Percentiles rank a stretch among this genome's conserved stretches.
Evolutionary conservation across 2,329 filamentous ascomycete genomes (phyloP).

Genomic region (Curvularia sp.): DNA sequence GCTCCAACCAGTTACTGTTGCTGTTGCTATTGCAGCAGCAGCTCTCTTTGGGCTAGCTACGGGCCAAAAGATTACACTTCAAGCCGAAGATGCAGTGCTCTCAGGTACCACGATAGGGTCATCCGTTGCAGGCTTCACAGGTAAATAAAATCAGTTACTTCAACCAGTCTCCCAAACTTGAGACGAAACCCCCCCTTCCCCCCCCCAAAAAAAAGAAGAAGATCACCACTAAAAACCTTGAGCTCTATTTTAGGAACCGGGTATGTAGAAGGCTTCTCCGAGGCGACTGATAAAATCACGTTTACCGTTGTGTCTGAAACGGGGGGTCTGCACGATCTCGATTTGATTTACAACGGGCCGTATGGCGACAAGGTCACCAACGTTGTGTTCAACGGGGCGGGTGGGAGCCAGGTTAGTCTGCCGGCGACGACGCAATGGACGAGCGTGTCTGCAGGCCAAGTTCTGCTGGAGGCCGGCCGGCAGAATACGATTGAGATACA

Average conservation of each 20-base stretch:
- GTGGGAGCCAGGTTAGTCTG: constrained; percentile 54
- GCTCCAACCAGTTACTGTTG: constrained; percentile 1
- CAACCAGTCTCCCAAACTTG: too few species aligned
- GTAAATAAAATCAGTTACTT: too few species aligned
- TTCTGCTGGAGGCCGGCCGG: constrained; percentile 54
- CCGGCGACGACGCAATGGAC: constrained; percentile 52
- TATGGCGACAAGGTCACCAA: constrained; percentile 58
- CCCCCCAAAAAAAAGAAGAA: too few species aligned
- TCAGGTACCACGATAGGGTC: background rate
- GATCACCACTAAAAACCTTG: background rate
- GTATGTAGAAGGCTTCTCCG: constrained; percentile 59
- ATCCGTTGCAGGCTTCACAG: constrained; percentile 8
- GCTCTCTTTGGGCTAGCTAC: constrained; percentile 13
- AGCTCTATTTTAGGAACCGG: constrained; percentile 50
- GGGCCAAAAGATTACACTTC: constrained; percentile 29
- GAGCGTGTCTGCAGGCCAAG: constrained; percentile 54
- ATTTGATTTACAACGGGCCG: constrained; percentile 55
- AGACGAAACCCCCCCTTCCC: too few species aligned
- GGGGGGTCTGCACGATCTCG: constrained; percentile 55
- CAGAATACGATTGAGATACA: constrained; percentile 57
- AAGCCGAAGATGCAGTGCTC: constrained; percentile 4
- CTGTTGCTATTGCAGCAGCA: constrained; percentile 2
- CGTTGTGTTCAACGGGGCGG: constrained; percentile 55
- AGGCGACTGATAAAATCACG: constrained; percentile 53
- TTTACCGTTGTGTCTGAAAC: constrained; percentile 52